Conservation (phyloP, 495 filamentous ascomycete species). For the Parathielavia hyrcaniae region DNA sequence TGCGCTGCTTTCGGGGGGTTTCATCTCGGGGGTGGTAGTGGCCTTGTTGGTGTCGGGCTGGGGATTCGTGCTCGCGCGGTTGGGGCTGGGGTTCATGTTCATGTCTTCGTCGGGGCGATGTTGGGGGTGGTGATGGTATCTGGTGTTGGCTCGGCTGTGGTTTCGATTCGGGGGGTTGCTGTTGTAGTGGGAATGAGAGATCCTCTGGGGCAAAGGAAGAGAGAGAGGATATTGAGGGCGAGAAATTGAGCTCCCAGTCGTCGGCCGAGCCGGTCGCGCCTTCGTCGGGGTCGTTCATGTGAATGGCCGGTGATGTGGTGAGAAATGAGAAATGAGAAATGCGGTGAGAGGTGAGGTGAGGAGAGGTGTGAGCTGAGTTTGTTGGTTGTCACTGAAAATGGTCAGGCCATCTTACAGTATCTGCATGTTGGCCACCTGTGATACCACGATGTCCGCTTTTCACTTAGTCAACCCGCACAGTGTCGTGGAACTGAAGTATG, state of each 20-base stretch:
- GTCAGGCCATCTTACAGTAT: background rate
- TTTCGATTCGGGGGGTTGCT: background rate
- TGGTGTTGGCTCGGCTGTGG: background rate
- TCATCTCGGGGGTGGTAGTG: background rate
- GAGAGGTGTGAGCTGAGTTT: background rate
- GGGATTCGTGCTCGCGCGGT: background rate
- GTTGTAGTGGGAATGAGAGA: constrained; percentile 7
- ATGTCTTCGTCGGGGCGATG: background rate
- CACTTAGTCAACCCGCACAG: background rate
- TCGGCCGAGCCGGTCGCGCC: constrained; percentile 8
- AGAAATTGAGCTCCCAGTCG: constrained; percentile 17
- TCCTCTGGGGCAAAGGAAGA: constrained; percentile 19
- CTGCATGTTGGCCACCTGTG: too few species aligned
- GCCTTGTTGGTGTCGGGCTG: too few species aligned
- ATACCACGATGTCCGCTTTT: background rate
- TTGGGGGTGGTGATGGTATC: background rate
- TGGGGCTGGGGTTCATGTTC: background rate
- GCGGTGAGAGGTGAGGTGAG: background rate
- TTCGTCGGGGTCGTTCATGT: constrained; percentile 13
- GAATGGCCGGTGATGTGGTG: background rate
- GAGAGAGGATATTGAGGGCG: constrained; percentile 19
- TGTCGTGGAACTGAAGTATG: background rate
- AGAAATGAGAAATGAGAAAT: too few species aligned
- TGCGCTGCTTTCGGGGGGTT: background rate
- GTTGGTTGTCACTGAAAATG: background rate